Evolutionary conservation across 352 stramenopile species (phyloP).

Genomic region (Pythium chondricola): DNA sequence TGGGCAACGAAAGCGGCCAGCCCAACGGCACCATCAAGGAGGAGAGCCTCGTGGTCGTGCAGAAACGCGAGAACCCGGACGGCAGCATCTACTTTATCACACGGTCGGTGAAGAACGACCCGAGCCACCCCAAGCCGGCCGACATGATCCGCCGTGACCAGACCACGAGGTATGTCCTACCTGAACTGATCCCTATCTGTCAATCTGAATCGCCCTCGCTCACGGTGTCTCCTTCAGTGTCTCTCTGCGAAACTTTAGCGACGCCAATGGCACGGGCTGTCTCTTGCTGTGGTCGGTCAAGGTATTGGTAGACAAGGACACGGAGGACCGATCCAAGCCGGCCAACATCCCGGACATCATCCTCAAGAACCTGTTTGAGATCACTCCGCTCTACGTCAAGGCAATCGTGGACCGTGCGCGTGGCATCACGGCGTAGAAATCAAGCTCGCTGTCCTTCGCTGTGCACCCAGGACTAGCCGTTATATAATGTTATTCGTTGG

Average conservation of each 20-base stretch:
- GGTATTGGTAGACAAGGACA: conserved; percentile 72
- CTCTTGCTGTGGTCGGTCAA: conserved; percentile 80
- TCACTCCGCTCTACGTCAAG: conserved; percentile 82
- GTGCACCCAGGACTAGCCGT: no score
- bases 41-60: conserved; percentile 64
- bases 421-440: conserved; percentile 23
- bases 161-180: conserved; percentile 57
- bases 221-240: conserved; percentile 27
- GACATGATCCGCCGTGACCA: conserved; percentile 74
- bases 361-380: conserved; percentile 85
- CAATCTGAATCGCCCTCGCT: neutral
- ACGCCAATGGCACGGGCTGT: conserved; percentile 60
- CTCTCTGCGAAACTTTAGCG: conserved; percentile 73
- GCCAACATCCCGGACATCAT: conserved; percentile 85
- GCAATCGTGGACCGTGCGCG: conserved; percentile 68
- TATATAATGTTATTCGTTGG: conserved; percentile 38
- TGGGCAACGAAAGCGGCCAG: conserved; percentile 61
- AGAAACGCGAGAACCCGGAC: conserved; percentile 76
- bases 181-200: neutral
- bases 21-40: conserved; percentile 79
- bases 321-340: conserved; percentile 61
- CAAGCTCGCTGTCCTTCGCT: neutral
- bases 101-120: conserved; percentile 59
- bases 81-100: conserved; percentile 67
- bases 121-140: conserved; percentile 51